Evolutionary conservation across 305 asterid species (phyloP).

Genomic region (Solanum hybrid): DNA sequence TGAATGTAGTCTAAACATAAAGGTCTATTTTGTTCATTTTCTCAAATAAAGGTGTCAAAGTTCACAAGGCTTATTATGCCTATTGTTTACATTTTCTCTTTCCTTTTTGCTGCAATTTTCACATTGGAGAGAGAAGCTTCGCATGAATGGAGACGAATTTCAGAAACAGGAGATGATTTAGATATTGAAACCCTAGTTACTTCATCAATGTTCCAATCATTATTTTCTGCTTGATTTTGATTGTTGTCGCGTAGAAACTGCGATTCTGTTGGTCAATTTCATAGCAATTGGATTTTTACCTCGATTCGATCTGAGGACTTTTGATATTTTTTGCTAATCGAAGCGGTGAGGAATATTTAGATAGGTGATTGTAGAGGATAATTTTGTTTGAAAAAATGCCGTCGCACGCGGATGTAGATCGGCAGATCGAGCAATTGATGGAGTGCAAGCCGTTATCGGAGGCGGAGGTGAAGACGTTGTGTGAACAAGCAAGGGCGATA

Average conservation of each 20-base stretch:
- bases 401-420: conserved; percentile 83
- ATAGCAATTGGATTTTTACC: not conserved
- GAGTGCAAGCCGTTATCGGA: conserved; percentile 88
- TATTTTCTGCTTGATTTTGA: not conserved
- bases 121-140: not conserved
- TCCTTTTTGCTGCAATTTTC: not conserved
- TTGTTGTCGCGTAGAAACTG: not conserved
- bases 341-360: conserved; percentile 4
- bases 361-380: conserved; percentile 17
- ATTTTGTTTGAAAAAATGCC: conserved; percentile 44
- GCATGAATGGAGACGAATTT: not conserved
- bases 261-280: not conserved
- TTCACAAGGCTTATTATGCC: not conserved
- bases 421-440: conserved; percentile 91
- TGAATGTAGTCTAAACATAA: not conserved
- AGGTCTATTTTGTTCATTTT: not conserved
- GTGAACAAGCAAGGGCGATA: conserved; percentile 92
- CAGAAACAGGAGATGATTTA: not conserved
- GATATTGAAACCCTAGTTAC: conserved; percentile 1
- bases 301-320: not conserved
- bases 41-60: not conserved
- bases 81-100: not conserved
- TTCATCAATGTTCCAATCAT: not conserved
- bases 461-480: conserved; percentile 76
- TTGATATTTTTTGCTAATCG: not conserved